Conservation (phyloP, 331 rosid genomes). For the Spiraea crenata region DNA sequence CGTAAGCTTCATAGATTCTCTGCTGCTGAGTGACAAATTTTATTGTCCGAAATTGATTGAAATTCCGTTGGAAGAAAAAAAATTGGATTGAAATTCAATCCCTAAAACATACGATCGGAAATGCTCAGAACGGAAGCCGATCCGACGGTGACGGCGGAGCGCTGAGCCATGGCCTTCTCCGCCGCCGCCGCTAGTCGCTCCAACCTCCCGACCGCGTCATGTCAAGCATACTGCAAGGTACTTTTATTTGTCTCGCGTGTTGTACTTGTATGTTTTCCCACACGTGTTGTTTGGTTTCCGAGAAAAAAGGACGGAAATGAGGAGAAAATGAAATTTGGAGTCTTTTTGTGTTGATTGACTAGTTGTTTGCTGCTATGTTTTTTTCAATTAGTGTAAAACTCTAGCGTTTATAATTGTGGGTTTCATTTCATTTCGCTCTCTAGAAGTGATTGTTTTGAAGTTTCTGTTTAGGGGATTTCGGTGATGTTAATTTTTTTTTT, state of each 20-base stretch:
- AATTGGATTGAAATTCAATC: not conserved
- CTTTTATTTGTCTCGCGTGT: not conserved
- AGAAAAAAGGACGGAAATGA: not conserved
- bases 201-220: constrained; percentile 34
- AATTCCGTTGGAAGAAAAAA: not conserved
- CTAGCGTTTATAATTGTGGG: constrained; percentile 9
- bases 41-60: not conserved
- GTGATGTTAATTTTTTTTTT: not conserved
- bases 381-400: not conserved
- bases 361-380: not conserved
- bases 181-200: constrained; percentile 31
- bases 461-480: not conserved
- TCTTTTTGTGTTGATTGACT: not conserved
- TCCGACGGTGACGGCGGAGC: constrained; percentile 15
- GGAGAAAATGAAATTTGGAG: not conserved
- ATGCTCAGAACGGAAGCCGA: not conserved
- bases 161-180: constrained; percentile 53
- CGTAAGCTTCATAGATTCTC: constrained; percentile 7
- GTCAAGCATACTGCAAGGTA: constrained; percentile 47
- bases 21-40: not conserved
- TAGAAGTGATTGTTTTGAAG: not conserved
- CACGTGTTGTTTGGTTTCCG: not conserved
- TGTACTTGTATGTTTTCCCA: not conserved
- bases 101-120: no score
- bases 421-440: not conserved